Base-by-base conservation (phyloP, 805 yeast genomes). In the Ogataea pini region DNA sequence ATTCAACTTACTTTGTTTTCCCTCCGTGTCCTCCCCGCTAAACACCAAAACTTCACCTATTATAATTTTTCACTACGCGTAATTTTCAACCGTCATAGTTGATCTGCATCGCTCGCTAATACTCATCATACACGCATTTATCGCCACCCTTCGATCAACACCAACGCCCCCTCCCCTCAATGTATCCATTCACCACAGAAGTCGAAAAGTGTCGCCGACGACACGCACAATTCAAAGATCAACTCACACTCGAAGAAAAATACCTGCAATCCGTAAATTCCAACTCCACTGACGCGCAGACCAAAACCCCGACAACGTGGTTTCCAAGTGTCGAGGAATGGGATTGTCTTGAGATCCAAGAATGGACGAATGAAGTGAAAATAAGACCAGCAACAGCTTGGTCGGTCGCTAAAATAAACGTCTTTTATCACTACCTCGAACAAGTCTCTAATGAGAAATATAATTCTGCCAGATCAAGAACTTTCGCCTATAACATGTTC, bases 381-480 rank as follows among this genome's bases (percentile, higher is more conserved):
- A 24, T 57, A 16, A 48, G 55, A 36, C 66, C 64, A 13, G 64
- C 57, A 4, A 55, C 61, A 7, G 36, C 42, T 31, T 65, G 69
- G 69, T 56, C 67, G 1, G 61, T 62, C 13, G 48, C 42, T 2
- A 45, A 48, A 9, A 59, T 63, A 4, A 50, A 38, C 16, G 31
- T 44, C 13, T 52, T 66, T 24, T 55, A 54, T 36, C 40, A 40
- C 20, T 14, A 27, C 8, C 24, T 56, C 44, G 62, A 59, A 25
- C 38, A 41, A 20, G n/a, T 39, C 13, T 50, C 56, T 2, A 58
- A 53, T 29, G 57, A 56, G 9, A 31, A 41, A 18, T 46, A 42
- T 32, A 20, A 25, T 22, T 32, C 38, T 19, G 54, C 52, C 16
- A 27, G 44, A 4, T 22, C 22, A n/a, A 19, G 52, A 31, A 39